These are phyloP conservation scores for Penicillium digitatum DNA, from an alignment of 2,329 filamentous ascomycete species.

Conservation along the genomic window DNA sequence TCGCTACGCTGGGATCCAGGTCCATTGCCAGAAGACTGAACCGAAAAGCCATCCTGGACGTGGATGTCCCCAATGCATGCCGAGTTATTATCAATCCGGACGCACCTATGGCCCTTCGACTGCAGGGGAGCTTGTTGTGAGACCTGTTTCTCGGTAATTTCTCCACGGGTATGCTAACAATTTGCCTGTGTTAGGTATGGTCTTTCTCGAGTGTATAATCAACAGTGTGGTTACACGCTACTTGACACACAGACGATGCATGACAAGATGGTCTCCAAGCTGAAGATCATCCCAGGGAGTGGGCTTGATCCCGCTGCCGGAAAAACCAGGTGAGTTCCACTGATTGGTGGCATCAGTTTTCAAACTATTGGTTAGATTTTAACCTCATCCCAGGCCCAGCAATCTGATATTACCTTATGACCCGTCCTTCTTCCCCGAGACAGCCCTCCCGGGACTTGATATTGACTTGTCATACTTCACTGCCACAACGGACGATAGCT, in stretches of 20 bases:
- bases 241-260: conserved; percentile 73
- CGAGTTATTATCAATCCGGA: conserved; percentile 80
- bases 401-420: conserved; percentile 76
- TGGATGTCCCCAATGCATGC: conserved; percentile 82
- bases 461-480: conserved; percentile 45
- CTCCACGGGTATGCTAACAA: neutral
- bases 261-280: conserved; percentile 65
- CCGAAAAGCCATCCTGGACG: conserved; percentile 80
- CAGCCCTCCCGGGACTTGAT: conserved; percentile 58
- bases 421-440: conserved; percentile 69
- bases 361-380: conserved; percentile 36
- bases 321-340: conserved; percentile 62
- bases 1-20: conserved; percentile 78
- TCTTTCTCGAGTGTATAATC: conserved; percentile 75
- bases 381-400: conserved; percentile 53
- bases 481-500: conserved; percentile 33
- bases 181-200: conserved; percentile 55
- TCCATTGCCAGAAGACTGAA: conserved; percentile 69
- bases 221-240: conserved; percentile 84
- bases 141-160: conserved; percentile 14
- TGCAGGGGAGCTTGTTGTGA: conserved; percentile 82
- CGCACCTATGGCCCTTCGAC: conserved; percentile 80
- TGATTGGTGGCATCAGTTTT: no score
- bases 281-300: conserved; percentile 55
- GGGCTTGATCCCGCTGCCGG: conserved; percentile 67